Evolutionary conservation across 2,329 filamentous ascomycete species (phyloP), one percentile per base, ranked within the genome.

Genomic region (Dactylellina haptotyla): DNA sequence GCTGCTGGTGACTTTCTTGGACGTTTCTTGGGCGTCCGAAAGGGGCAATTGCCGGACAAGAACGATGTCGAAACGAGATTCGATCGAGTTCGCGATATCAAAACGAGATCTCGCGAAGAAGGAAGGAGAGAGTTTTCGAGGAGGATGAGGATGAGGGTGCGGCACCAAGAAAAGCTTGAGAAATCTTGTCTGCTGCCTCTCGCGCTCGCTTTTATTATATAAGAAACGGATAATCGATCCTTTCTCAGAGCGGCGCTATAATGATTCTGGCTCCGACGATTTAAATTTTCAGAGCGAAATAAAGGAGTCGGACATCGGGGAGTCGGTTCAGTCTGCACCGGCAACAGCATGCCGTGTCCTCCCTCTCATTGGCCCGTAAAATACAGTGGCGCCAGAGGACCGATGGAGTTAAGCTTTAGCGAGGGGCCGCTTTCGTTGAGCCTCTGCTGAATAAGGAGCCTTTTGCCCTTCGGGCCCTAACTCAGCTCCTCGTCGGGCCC

Each of bases 361-460:
- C 12, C 45, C 14, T 30, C 28, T 59, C 34, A 67, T 58, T 50
- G 53, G 63, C 34, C 46, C 41, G 25, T 8, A 8, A 6, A 16
- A 32, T 34, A 53, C 41, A n/a, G 48, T 64, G 59, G 59, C 48
- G 4, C 37, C 26, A 26, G 26, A 28, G 10, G 48, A 25, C 39
- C 20, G 8, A 16, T 39, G 58, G 50, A 71, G 41, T 71, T 71
- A 63, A 63, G 66, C 66, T 63, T 63, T 63, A 8, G n/a, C 18
- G 8, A 41, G 34, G 50, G 41, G 25, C 58, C 61, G 57, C 45
- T 71, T 71, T 30, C 51, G 37, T 54, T 50, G 57, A 63, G 57
- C 65, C 56, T 62, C 65, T 57, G 57, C 57, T 63, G 65, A 63
- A 57, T 70, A 63, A 70, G 65, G 18, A 8, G 5, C 28, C 16